These are phyloP conservation scores for Globisporangium orthogonon DNA, from an alignment of 352 stramenopile species.

Conservation along the genomic window DNA sequence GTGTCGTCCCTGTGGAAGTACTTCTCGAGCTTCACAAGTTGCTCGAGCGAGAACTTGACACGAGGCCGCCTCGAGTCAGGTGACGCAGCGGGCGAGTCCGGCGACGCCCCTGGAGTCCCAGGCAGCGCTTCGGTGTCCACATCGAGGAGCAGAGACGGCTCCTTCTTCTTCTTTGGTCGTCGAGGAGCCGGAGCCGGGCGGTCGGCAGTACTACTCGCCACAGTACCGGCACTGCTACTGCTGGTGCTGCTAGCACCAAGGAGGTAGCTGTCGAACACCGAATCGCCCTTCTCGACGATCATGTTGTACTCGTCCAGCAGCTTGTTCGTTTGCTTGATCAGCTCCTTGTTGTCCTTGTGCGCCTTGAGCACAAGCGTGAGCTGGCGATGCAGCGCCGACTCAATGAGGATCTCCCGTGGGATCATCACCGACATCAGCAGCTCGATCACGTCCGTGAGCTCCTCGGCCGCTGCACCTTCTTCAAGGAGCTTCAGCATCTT, in stretches of 20 bases:
- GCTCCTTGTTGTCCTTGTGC: conserved; percentile 84
- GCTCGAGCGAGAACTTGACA: conserved; percentile 72
- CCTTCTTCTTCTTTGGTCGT: conserved; percentile 49
- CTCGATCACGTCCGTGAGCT: conserved; percentile 79
- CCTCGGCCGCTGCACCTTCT: conserved; percentile 70
- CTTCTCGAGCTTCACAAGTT: conserved; percentile 75
- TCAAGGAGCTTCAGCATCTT: conserved; percentile 83
- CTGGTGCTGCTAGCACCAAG: neutral
- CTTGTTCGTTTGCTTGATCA: conserved; percentile 76
- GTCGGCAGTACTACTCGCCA: conserved; percentile 1
- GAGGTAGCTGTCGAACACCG: conserved; percentile 11
- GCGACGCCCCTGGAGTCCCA: conserved; percentile 42
- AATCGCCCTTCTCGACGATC: conserved; percentile 52
- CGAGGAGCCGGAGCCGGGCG: conserved; percentile 18
- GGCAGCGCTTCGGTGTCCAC: conserved; percentile 55
- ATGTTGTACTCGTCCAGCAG: conserved; percentile 72
- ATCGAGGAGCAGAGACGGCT: conserved; percentile 33
- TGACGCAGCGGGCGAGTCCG: conserved; percentile 58
- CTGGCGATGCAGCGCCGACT: conserved; percentile 69
- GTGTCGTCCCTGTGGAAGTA: conserved; percentile 82
- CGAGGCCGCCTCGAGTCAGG: conserved; percentile 56
- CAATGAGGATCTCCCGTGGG: conserved; percentile 60
- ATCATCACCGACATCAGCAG: conserved; percentile 76
- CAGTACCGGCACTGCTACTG: neutral
- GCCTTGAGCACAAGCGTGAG: conserved; percentile 70